Percentiles rank a stretch among this genome's conserved stretches.
These are phyloP conservation scores for Hypoxylon crocopeplum DNA, from an alignment of 495 filamentous ascomycete genomes.

Conservation along the genomic window DNA sequence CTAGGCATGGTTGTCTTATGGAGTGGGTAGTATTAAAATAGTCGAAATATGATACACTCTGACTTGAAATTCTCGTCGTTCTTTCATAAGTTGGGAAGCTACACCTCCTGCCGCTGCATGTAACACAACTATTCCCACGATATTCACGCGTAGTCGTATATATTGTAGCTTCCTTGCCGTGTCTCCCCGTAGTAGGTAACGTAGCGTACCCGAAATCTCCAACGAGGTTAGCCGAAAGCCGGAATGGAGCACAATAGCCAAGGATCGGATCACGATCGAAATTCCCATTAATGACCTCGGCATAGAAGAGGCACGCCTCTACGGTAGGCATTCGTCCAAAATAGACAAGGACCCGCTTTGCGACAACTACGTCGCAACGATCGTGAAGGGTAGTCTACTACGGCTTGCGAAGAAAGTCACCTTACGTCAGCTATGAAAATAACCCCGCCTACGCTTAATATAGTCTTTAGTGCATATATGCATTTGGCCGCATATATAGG, in stretches of 20 bases:
- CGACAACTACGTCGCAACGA: too few relatives aligned
- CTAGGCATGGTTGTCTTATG: constrained; percentile 3
- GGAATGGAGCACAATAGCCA: constrained; percentile 26
- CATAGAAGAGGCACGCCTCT: not conserved
- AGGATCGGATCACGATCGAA: constrained; percentile 17
- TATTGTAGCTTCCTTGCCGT: not conserved
- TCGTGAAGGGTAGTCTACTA: too few relatives aligned
- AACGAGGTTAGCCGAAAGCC: constrained; percentile 29
- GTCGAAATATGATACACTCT: constrained; percentile 8
- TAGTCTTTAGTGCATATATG: not conserved
- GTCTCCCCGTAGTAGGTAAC: not conserved
- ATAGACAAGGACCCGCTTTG: too few relatives aligned
- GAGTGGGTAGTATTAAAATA: constrained; percentile 9
- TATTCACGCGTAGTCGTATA: not conserved
- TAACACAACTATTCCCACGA: too few relatives aligned
- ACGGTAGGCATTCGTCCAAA: not conserved
- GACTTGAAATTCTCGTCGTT: not conserved
- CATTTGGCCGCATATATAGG: too few relatives aligned
- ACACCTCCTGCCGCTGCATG: too few relatives aligned
- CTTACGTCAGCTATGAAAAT: too few relatives aligned
- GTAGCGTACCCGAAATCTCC: constrained; percentile 3
- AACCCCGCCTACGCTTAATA: too few relatives aligned
- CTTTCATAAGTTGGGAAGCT: not conserved
- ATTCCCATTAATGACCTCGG: constrained; percentile 10
- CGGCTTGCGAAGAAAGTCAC: too few relatives aligned